Evolutionary conservation across 768 basidiomycete species (phyloP), one percentile per base, ranked within the genome.

Genomic region (Collybiopsis luxurians): DNA sequence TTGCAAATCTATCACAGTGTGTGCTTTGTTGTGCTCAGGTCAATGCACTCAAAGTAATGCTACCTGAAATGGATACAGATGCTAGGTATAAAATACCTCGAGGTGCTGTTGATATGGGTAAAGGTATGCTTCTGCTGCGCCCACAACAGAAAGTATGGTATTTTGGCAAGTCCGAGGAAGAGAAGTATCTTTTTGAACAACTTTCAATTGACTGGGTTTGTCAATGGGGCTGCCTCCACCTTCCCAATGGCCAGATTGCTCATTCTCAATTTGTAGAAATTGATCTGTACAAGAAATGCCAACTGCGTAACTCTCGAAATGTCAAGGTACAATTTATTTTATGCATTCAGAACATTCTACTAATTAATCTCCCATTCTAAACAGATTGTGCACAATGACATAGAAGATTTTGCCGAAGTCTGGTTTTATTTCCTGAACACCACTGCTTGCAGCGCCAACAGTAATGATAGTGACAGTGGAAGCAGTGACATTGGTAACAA

Each of bases 161-260:
- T 23, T 56, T n/a, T 24, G 30, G 24, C 19, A 10, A 15, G 19
- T 9, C 11, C 6, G 15, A 19, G 24, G 19, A 19, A 24, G 48
- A 19, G 4, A 10, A 17, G 7, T 24, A 28, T 40, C 15, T 19
- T 45, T 0, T 23, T 30, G 21, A 47, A 27, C 21, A 51, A 3
- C 9, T 42, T 42, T 5, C 4, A 15, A 9, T 15, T 15, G 5
- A 15, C 19, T 21, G 13, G 13, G 31, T 66, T 1, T 36, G 39
- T 28, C 54, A 59, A 12, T 69, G 66, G 68, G 61, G 61, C 0
- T 61, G 61, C 1, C 23, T 66, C 0, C 52, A 50, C 9, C 60
- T 68, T 12, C 64, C 64, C 0, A 68, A 61, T 44, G 66, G 68
- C 2, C 65, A 66, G 30, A 61, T 65, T 21, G 62, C 60, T 0